Evolutionary conservation across 1,284 basidiomycete species (phyloP).

Genomic region (Austroboletus sp.): DNA sequence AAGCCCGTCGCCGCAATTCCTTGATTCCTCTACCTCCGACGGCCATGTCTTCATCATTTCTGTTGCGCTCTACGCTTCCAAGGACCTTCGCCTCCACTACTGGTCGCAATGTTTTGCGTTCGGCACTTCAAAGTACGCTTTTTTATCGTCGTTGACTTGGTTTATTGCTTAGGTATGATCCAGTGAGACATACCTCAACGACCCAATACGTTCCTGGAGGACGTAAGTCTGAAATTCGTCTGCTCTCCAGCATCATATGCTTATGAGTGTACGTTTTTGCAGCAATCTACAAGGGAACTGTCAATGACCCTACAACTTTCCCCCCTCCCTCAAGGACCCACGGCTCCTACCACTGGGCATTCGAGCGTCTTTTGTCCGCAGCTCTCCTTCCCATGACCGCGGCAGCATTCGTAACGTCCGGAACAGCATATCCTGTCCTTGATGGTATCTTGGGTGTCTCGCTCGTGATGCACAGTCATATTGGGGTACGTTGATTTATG

Average conservation of each 20-base stretch:
- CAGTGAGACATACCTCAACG: slow-evolving; percentile 35
- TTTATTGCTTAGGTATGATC: slow-evolving; percentile 7
- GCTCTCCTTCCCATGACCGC: slow-evolving; percentile 83
- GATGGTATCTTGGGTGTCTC: slow-evolving; percentile 85
- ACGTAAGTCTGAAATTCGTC: slow-evolving; percentile 42
- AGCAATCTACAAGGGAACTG: slow-evolving; percentile 90
- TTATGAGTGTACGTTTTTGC: slow-evolving; percentile 3
- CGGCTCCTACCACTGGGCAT: slow-evolving; percentile 97
- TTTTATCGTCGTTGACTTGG: background rate
- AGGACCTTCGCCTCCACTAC: slow-evolving; percentile 38
- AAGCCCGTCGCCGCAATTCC: background rate
- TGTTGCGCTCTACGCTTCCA: slow-evolving; percentile 46
- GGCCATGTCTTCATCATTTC: slow-evolving; percentile 47
- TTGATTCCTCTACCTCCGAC: background rate
- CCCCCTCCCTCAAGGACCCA: slow-evolving; percentile 75
- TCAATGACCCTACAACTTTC: slow-evolving; percentile 91
- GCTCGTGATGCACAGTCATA: slow-evolving; percentile 90
- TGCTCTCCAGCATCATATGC: slow-evolving; percentile 1
- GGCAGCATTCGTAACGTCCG: slow-evolving; percentile 69
- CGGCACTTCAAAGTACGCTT: slow-evolving; percentile 34
- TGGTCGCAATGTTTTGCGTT: slow-evolving; percentile 36
- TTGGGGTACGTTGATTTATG: slow-evolving; percentile 56
- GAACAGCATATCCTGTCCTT: slow-evolving; percentile 70
- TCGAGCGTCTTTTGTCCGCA: slow-evolving; percentile 87
- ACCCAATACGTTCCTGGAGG: slow-evolving; percentile 60